Base-by-base conservation (phyloP, 2,329 filamentous ascomycete genomes). In the Colletotrichum lini region DNA sequence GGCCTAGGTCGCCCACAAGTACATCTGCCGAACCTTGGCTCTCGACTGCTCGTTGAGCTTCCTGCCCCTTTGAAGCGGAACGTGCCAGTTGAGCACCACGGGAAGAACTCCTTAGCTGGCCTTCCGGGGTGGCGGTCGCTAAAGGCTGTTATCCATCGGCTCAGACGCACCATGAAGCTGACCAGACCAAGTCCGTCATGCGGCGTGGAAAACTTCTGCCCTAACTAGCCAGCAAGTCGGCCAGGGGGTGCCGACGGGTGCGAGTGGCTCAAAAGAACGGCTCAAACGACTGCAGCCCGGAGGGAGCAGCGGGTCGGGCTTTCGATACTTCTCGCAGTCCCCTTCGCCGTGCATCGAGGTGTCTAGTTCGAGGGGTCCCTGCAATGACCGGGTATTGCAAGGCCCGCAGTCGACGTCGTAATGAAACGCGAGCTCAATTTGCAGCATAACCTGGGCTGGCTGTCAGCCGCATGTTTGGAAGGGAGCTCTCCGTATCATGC, bases 391-490 rank as follows among this genome's bases (percentile, higher is more conserved):
- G 52, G 30, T 54, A 54, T n/a, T 38, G 26, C 30, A 12, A 54
- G 30, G 52, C 4, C 7, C 10, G 18, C 30, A n/a, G 18, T 61
- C 30, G 30, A 23, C 26, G 35, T 30, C 16, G 40, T 10, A 54
- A 35, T 53, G 18, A 49, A 35, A 45, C 52, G 23, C 21, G 56
- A 60, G 59, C 52, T 57, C 59, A 47, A 18, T 15, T 58, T 26
- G 44, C 60, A 50, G 42, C 23, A 16, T 23, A 26, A 35, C 30
- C 35, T 45, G 18, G 49, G 23, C 38, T 23, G 60, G 16, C 50
- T 40, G 65, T 53, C 38, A 68, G 58, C 65, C 65, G 65, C 68
- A 63, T 53, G 53, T 49, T 38, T 49, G 26, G 35, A 40, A 59
- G 58, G 53, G 53, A 35, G 60, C 53, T 44, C 26, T 44, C 21